Evolutionary conservation across 164 flowering plant genomes (phyloP).

Genomic region (Nymphaea thermarum): DNA sequence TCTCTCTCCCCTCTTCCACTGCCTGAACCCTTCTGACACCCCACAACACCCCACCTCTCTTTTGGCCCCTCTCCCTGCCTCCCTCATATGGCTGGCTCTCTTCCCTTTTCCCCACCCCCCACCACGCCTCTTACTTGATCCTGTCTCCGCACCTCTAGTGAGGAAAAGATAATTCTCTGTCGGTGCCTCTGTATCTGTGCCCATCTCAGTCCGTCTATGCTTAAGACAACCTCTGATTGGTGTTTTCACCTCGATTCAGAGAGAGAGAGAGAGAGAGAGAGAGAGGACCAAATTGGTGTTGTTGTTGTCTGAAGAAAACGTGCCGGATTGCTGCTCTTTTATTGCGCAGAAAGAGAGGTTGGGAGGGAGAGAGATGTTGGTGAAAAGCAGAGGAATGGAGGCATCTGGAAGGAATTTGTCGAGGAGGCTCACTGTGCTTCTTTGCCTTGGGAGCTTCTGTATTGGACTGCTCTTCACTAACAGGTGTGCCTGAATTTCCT

Average conservation of each 20-base stretch:
- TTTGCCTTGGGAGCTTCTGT: constrained; percentile 61
- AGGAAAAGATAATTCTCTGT: background rate
- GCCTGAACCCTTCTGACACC: background rate
- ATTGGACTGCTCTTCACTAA: constrained; percentile 64
- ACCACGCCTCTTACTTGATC: background rate
- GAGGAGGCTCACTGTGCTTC: constrained; percentile 33
- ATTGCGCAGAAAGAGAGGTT: background rate
- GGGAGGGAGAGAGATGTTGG: constrained; percentile 20
- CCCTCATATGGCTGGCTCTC: background rate
- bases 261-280: background rate
- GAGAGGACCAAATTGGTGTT: background rate
- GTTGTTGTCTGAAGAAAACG: background rate
- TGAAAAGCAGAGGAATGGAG: constrained; percentile 30
- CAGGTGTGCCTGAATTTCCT: constrained; percentile 22
- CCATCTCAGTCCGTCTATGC: background rate
- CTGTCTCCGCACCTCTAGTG: background rate
- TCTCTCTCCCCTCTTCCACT: background rate
- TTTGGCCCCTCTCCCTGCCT: background rate
- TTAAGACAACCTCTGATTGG: background rate
- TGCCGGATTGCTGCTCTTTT: background rate
- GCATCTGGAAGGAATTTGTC: constrained; percentile 31
- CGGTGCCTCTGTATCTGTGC: background rate
- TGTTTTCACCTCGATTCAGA: background rate
- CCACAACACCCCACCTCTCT: background rate
- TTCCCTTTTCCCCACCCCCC: too few species aligned